These are phyloP conservation scores for Hymenochaete sp. DNA, from an alignment of 1,284 basidiomycete genomes.

Conservation along the genomic window DNA sequence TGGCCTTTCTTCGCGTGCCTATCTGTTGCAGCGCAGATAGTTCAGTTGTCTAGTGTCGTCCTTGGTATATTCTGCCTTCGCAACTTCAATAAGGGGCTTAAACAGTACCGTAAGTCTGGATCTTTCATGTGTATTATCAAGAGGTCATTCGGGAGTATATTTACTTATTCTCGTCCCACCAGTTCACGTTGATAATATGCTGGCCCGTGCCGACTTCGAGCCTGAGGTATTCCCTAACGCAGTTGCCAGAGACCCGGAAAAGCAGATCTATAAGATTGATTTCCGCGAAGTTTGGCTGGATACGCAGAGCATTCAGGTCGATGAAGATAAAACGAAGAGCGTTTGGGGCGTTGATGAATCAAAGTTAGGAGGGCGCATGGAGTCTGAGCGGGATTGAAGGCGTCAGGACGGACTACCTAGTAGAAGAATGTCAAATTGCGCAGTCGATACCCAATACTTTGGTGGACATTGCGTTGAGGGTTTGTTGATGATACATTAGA, in stretches of 20 bases:
- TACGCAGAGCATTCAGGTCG: too few relatives aligned
- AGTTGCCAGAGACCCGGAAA: constrained; percentile 5
- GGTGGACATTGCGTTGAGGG: too few relatives aligned
- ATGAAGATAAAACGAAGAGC: too few relatives aligned
- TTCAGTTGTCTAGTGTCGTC: constrained; percentile 10
- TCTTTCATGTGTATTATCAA: background rate
- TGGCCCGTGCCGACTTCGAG: constrained; percentile 11
- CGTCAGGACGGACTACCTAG: too few relatives aligned
- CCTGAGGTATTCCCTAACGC: constrained; percentile 15
- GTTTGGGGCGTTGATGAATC: too few relatives aligned
- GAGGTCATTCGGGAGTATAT: background rate
- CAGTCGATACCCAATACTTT: too few relatives aligned
- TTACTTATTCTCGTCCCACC: background rate
- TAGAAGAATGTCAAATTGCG: too few relatives aligned
- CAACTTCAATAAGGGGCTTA: constrained; percentile 13
- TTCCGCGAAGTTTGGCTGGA: too few relatives aligned
- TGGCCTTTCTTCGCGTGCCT: constrained; percentile 18
- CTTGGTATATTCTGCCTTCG: constrained; percentile 12
- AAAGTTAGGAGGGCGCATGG: too few relatives aligned
- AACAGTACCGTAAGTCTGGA: constrained; percentile 13
- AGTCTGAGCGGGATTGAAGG: too few relatives aligned
- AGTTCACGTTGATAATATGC: constrained; percentile 11
- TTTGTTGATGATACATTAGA: too few relatives aligned
- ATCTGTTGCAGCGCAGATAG: constrained; percentile 10
- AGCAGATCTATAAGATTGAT: constrained; percentile 5